These are phyloP conservation scores for Immersiella caudata DNA, from an alignment of 495 filamentous ascomycete genomes.

Conservation along the genomic window DNA sequence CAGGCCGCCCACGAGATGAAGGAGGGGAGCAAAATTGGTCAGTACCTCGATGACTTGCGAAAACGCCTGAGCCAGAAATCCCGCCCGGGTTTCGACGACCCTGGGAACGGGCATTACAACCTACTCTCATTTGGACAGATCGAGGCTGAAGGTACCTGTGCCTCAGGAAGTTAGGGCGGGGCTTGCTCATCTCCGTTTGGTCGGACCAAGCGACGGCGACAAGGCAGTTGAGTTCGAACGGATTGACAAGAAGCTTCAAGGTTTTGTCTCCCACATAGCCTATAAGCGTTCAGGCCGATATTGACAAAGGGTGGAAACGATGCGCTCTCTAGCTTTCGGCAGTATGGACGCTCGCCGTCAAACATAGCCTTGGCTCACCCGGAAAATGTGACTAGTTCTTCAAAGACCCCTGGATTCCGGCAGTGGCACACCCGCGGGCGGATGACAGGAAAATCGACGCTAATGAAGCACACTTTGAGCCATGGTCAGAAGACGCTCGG, in stretches of 20 bases:
- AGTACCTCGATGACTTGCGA: background rate
- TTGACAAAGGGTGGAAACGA: background rate
- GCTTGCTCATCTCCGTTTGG: no score
- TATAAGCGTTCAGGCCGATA: background rate
- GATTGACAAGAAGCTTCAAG: background rate
- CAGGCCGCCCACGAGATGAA: background rate
- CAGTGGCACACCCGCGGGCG: background rate
- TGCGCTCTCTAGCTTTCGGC: background rate
- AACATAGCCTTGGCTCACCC: background rate
- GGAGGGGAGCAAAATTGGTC: background rate
- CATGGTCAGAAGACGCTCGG: background rate
- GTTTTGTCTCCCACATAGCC: background rate
- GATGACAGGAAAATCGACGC: conserved; percentile 28
- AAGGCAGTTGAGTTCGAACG: background rate
- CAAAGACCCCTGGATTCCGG: background rate
- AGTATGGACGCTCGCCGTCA: background rate
- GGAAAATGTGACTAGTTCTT: background rate
- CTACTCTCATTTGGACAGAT: no score
- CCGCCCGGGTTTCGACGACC: background rate
- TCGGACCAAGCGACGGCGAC: background rate
- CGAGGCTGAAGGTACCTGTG: no score
- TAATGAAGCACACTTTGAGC: background rate
- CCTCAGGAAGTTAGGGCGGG: no score
- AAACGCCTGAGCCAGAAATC: background rate
- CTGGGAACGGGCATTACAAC: background rate